These are phyloP conservation scores for Diaporthe eres DNA, from an alignment of 2,329 filamentous ascomycete species.

Conservation along the genomic window DNA sequence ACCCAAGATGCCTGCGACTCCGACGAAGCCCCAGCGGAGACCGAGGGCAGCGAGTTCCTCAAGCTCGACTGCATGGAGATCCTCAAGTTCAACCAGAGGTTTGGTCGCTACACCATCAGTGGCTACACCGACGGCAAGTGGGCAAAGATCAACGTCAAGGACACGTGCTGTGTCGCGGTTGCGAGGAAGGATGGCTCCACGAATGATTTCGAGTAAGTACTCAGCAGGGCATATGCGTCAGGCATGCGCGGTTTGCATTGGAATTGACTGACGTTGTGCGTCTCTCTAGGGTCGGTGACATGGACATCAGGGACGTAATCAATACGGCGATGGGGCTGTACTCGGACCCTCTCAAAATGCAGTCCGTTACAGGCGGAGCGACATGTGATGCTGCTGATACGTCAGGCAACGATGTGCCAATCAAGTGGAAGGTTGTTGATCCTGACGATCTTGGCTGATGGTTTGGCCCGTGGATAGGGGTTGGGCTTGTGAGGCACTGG, in stretches of 20 bases:
- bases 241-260: background rate
- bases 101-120: background rate
- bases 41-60: background rate
- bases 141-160: background rate
- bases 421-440: constrained; percentile 10
- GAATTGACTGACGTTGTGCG: background rate
- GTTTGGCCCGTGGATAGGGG: background rate
- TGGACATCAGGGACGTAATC: background rate
- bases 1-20: background rate
- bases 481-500: background rate
- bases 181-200: background rate
- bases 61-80: background rate
- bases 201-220: constrained; percentile 13
- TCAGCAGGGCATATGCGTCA: too few relatives aligned
- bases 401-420: background rate
- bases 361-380: background rate
- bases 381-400: background rate
- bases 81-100: background rate
- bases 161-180: background rate
- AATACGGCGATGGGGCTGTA: background rate
- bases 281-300: background rate
- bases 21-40: background rate
- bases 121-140: background rate
- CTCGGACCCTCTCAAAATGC: rapidly evolving
- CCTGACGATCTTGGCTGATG: background rate